A percentile compares a stretch with the other conserved stretches of the same genome.
phyloP scores from a whole-genome alignment of 2,329 filamentous ascomycete species.

The Fusarium graminum region DNA sequence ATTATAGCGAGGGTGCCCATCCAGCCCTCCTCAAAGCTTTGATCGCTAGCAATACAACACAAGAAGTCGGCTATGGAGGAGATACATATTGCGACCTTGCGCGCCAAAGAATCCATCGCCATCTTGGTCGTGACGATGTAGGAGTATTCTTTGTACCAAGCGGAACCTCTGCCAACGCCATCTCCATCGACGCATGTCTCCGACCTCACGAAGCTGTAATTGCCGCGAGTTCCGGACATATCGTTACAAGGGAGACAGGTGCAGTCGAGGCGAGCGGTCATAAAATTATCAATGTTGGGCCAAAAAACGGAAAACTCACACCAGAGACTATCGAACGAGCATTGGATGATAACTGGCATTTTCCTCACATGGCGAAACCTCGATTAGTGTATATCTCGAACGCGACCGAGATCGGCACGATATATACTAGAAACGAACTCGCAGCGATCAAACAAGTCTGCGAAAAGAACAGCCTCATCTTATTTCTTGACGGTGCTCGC shows the following conservation, averaged over 20 bases:
- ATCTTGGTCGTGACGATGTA: slow-evolving; percentile 56
- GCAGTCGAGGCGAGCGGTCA: slow-evolving; percentile 65
- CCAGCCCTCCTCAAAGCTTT: slow-evolving; percentile 63
- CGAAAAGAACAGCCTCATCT: slow-evolving; percentile 56
- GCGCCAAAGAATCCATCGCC: slow-evolving; percentile 56
- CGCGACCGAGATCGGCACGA: slow-evolving; percentile 63
- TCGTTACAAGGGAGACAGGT: slow-evolving; percentile 63
- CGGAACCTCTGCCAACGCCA: slow-evolving; percentile 65
- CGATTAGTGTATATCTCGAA: slow-evolving; percentile 66
- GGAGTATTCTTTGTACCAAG: slow-evolving; percentile 66
- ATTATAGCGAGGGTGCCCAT: slow-evolving; percentile 66
- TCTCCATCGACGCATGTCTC: slow-evolving; percentile 64
- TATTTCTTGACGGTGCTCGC: slow-evolving; percentile 64
- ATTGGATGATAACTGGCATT: slow-evolving; percentile 63
- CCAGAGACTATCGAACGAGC: slow-evolving; percentile 57
- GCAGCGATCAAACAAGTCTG: slow-evolving; percentile 58
- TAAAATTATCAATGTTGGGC: slow-evolving; percentile 64
- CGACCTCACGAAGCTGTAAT: slow-evolving; percentile 65
- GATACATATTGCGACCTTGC: slow-evolving; percentile 61
- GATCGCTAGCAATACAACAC: slow-evolving; percentile 58
- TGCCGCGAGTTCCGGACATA: slow-evolving; percentile 63
- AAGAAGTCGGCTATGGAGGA: slow-evolving; percentile 62
- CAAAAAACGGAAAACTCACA: slow-evolving; percentile 62
- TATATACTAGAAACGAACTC: slow-evolving; percentile 61
- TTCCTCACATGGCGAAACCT: slow-evolving; percentile 65